Evolutionary conservation across 2,329 filamentous ascomycete species (phyloP), one percentile per base, ranked within the genome.

Genomic region (Dactylellina sp.): DNA sequence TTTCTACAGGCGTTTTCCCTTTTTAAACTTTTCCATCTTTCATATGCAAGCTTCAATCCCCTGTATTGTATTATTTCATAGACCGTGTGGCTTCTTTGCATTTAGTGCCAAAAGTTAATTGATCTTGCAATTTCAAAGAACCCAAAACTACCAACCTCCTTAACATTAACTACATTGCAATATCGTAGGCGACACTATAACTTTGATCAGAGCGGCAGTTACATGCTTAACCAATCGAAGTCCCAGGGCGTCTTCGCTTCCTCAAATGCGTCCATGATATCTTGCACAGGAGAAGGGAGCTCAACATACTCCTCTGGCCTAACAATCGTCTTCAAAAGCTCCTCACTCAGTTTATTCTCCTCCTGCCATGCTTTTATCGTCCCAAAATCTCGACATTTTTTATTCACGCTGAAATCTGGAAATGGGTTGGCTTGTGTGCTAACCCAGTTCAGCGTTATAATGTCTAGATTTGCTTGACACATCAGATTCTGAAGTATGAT

Each of bases 401-500:
- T 77, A 40, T 79, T 78, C 14, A 80, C 77, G 44, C 72, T 78
- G 50, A 81, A 81, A 37, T 81, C 79, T 0, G 80, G 79, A 49
- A 79, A 81, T 0, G 80, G 79, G 24, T 75, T 64, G 7, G 76
- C 57, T 66, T 79, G 78, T 2, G 75, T 79, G 28, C 80, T 78
- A 12, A 78, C 75, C 80, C 80, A 81, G 25, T 79, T 79, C 42
- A 79, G 76, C 0, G 80, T 81, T 32, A 80, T 78, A 42, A 80
- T 71, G 55, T 80, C 80, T 0, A 79, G 74, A 53, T 79, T 79
- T 1, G 78, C 78, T 20, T 78, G 76, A 63, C 80, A 81, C 71
- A 79, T 79, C 11, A 81, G 60, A 44, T 79, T 78, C 70, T 81
- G 79, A 7, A 81, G 53, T 1, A 82, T 66, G 22, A 81, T 80